Base-by-base conservation (phyloP, 106 monocot species). In the Acorus calamus region DNA sequence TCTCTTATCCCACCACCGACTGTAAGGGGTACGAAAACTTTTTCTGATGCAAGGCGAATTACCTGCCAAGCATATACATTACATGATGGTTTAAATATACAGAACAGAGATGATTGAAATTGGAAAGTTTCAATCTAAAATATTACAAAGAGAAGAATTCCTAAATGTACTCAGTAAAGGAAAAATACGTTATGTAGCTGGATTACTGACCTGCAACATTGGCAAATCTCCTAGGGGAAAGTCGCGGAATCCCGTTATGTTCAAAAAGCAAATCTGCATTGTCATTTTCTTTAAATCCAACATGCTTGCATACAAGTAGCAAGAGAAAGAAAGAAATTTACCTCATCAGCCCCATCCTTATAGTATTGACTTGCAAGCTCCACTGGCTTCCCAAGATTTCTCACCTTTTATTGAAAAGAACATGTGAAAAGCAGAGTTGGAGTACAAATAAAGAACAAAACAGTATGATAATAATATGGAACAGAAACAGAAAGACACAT, bases 1-100 rank as follows among this genome's bases (percentile, higher is more conserved):
- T 98, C 91, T 77, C 92, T 80, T 69, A 98, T 98, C 63, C 96
- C 96, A 75, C 96, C 96, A 68, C 96, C 96, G 68, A 98, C 96
- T 49, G 91, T 91, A 63, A 98, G 72, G 44, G 96, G 96, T 61
- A 92, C 96, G 77, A 98, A 98, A 14, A 98, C 88, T 66, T 98
- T 88, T 75, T 92, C 85, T 63, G 96, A 98, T 10, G 96, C 70
- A 63, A 50, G 70, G 43, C 96, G 90, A 52, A 98, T 58, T 48
- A 98, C 88, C 96, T 98, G 57, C 42, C 57, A 12, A 61, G 28
- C 28, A 28, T 28, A 28, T 28, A 28, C 28, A 1, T 28, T 28
- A 28, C 28, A 28, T 28, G 28, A 28, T 28, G 28, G 28, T 28
- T 28, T 28, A 28, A 28, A 28, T 28, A 28, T 28, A 28, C 28